A percentile compares a stretch with the other conserved stretches of the same genome.
Evolutionary conservation across 1,139 yeast species (phyloP).

Genomic region (Arxiozyma heterogenica): DNA sequence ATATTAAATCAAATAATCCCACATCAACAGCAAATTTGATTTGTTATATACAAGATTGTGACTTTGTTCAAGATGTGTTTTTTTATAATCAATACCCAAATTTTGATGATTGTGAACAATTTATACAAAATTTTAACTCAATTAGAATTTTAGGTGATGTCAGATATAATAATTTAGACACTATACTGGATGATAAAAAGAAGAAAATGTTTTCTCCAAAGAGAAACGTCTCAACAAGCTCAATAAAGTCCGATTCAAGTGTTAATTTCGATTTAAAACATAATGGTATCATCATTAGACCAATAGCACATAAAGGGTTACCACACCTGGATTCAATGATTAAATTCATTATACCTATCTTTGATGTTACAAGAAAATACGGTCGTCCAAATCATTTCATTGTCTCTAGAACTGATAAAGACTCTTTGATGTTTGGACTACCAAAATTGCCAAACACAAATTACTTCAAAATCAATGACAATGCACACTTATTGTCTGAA

Average conservation of each 20-base stretch:
- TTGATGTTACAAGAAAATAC: conserved; percentile 22
- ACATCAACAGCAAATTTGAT: conserved; percentile 14
- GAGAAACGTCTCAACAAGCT: conserved; percentile 9
- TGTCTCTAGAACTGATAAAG: conserved; percentile 16
- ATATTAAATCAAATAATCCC: conserved; percentile 19
- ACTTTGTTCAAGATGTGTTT: conserved; percentile 23
- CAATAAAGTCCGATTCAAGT: conserved; percentile 4
- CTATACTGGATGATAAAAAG: conserved; percentile 5
- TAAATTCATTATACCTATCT: conserved; percentile 24
- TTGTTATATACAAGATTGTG: conserved; percentile 24
- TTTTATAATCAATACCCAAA: conserved; percentile 11
- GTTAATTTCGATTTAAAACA: conserved; percentile 8
- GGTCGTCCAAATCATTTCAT: conserved; percentile 28
- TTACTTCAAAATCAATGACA: conserved; percentile 10
- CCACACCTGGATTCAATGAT: conserved; percentile 24
- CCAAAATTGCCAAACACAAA: conserved; percentile 25
- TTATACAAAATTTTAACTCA: conserved; percentile 13
- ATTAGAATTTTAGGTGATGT: conserved; percentile 20
- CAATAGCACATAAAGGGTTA: conserved; percentile 26
- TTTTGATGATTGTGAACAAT: conserved; percentile 3
- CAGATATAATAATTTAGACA: conserved; percentile 7
- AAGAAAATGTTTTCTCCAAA: conserved; percentile 8
- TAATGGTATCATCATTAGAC: conserved; percentile 23
- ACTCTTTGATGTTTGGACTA: conserved; percentile 25
- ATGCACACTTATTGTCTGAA: conserved; percentile 2